A percentile compares a stretch with the other conserved stretches of the same genome.
These are phyloP conservation scores for Linanthus parryae DNA, from an alignment of 148 eudicot species.

Conservation along the genomic window DNA sequence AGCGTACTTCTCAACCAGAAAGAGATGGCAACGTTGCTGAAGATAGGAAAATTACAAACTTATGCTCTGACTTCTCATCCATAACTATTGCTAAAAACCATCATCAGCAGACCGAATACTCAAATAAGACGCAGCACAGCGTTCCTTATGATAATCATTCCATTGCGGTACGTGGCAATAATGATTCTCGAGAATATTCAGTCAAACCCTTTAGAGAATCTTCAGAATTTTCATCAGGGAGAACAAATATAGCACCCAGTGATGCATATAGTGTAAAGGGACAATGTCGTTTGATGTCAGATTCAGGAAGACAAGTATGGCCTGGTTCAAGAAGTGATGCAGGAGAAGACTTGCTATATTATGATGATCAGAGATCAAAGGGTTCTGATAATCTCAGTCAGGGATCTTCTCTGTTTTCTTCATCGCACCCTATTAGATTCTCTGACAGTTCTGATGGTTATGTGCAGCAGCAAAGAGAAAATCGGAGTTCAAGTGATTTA, in stretches of 20 bases:
- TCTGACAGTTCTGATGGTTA: conserved; percentile 19
- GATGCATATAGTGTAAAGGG: conserved; percentile 5
- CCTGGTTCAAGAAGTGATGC: conserved; percentile 14
- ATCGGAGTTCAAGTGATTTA: conserved; percentile 11
- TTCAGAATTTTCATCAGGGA: conserved; percentile 7
- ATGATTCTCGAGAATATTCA: conserved; percentile 16
- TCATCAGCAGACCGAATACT: conserved; percentile 13
- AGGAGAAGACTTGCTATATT: conserved; percentile 14
- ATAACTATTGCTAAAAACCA: conserved; percentile 14
- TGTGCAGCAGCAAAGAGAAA: conserved; percentile 16
- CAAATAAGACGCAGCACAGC: conserved; percentile 12
- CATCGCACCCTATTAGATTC: conserved; percentile 18
- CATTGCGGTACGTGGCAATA: conserved; percentile 14
- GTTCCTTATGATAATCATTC: conserved; percentile 16
- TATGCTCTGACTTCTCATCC: conserved; percentile 35
- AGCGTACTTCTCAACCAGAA: conserved; percentile 26
- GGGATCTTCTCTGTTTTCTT: conserved; percentile 18
- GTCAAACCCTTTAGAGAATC: conserved; percentile 20
- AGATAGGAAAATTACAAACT: conserved; percentile 19
- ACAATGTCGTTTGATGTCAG: conserved; percentile 13
- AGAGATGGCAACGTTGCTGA: conserved; percentile 27
- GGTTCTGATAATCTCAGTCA: conserved; percentile 15
- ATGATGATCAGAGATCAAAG: conserved; percentile 20
- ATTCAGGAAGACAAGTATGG: conserved; percentile 11
- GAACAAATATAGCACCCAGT: conserved; percentile 10